Conservation (phyloP, 192 early-diverging fungal species). For the Mortierella claussenii region DNA sequence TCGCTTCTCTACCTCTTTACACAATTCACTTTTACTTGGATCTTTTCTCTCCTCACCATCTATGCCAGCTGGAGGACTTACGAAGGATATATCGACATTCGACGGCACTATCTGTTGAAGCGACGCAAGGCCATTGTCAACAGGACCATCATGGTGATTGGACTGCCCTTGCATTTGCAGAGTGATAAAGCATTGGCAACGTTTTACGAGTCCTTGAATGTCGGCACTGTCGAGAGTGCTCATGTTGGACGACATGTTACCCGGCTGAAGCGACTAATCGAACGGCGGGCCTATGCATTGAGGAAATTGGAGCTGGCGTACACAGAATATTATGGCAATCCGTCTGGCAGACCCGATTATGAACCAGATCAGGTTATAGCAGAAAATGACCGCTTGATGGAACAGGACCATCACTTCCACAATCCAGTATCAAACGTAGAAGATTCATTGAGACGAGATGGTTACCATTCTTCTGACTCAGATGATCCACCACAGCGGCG, state of each 20-base stretch:
- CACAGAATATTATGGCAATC: constrained; percentile 74
- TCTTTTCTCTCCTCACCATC: constrained; percentile 62
- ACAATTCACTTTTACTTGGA: constrained; percentile 60
- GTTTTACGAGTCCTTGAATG: constrained; percentile 71
- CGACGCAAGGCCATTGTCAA: constrained; percentile 58
- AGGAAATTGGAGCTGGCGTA: constrained; percentile 67
- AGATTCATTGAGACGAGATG: not conserved
- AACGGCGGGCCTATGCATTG: constrained; percentile 64
- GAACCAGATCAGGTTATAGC: constrained; percentile 59
- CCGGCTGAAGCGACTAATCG: constrained; percentile 63
- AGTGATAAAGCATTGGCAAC: constrained; percentile 66
- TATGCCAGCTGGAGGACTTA: constrained; percentile 66
- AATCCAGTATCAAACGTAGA: no score
- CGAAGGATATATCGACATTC: constrained; percentile 60
- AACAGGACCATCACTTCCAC: not conserved
- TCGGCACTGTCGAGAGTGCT: constrained; percentile 75
- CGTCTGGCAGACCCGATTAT: constrained; percentile 69
- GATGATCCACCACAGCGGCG: not conserved
- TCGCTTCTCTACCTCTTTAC: constrained; percentile 38
- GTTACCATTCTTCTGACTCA: not conserved
- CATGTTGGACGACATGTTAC: constrained; percentile 70
- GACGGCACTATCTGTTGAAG: constrained; percentile 57
- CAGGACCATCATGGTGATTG: constrained; percentile 77
- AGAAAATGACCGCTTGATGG: constrained; percentile 46
- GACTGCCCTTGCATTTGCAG: constrained; percentile 69